Evolutionary conservation across 106 monocot genomes (phyloP).

Genomic region (Agapanthus africanus): DNA sequence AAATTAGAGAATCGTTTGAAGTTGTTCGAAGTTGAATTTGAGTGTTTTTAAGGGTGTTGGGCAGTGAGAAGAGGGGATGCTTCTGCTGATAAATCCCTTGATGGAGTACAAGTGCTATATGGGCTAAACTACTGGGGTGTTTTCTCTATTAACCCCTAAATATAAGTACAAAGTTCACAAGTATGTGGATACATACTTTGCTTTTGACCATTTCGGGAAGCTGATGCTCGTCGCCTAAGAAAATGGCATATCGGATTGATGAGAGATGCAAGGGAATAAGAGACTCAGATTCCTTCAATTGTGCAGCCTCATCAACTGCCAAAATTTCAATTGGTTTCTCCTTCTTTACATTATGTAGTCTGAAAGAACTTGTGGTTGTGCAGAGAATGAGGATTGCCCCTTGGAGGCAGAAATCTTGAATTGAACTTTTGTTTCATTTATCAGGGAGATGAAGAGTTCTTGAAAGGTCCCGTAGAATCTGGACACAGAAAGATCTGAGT

Average conservation of each 20-base stretch:
- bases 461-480: slow-evolving; percentile 12
- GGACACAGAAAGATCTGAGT: slow-evolving; percentile 12
- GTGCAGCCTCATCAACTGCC: slow-evolving; percentile 50
- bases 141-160: too few relatives aligned
- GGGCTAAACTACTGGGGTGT: too few relatives aligned
- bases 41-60: too few relatives aligned
- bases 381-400: slow-evolving; percentile 34
- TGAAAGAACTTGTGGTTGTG: slow-evolving; percentile 46
- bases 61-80: too few relatives aligned
- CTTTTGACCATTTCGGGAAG: slow-evolving; percentile 28
- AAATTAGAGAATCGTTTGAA: background rate
- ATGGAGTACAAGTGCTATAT: too few relatives aligned
- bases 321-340: slow-evolving; percentile 10
- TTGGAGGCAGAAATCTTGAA: slow-evolving; percentile 31
- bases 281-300: slow-evolving; percentile 35
- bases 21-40: too few relatives aligned
- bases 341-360: slow-evolving; percentile 19
- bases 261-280: slow-evolving; percentile 26
- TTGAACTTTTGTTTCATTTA: background rate
- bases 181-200: slow-evolving; percentile 11
- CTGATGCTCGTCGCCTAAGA: slow-evolving; percentile 32
- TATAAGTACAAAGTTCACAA: background rate
- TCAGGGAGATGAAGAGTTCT: slow-evolving; percentile 17
- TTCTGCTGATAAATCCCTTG: too few relatives aligned
- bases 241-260: slow-evolving; percentile 15